These are phyloP conservation scores for Paecilomyces formosus DNA, from an alignment of 2,329 filamentous ascomycete genomes.

Conservation along the genomic window DNA sequence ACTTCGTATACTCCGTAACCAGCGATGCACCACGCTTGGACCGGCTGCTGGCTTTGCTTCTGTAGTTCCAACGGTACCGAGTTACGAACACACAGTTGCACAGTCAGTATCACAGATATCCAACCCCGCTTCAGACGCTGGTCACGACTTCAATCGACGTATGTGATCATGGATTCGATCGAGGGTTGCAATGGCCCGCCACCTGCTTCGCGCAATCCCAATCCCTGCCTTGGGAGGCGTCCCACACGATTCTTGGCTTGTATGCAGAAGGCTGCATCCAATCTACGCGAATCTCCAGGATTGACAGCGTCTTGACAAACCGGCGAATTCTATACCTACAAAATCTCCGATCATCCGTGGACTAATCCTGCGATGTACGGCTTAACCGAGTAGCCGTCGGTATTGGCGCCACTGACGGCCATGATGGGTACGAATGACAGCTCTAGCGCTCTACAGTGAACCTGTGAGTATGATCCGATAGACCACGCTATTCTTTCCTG, in stretches of 20 bases:
- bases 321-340: neutral
- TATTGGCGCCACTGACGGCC: neutral
- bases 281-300: neutral
- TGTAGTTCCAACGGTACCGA: neutral
- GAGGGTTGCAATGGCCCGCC: neutral
- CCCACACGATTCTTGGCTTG: neutral
- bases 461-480: neutral
- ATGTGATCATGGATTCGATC: neutral
- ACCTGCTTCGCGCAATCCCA: neutral
- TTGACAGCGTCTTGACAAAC: neutral
- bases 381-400: neutral
- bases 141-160: neutral
- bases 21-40: neutral
- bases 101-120: neutral
- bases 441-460: neutral
- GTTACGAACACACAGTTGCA: neutral
- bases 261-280: neutral
- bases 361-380: neutral
- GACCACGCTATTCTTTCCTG: neutral
- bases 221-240: neutral
- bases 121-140: neutral
- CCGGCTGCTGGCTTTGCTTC: neutral
- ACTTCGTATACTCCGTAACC: neutral
- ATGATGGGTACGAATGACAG: neutral
- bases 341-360: neutral